Evolutionary conservation across 139 green algal genomes (phyloP).

Genomic region (Chlamydomonas eustigma): DNA sequence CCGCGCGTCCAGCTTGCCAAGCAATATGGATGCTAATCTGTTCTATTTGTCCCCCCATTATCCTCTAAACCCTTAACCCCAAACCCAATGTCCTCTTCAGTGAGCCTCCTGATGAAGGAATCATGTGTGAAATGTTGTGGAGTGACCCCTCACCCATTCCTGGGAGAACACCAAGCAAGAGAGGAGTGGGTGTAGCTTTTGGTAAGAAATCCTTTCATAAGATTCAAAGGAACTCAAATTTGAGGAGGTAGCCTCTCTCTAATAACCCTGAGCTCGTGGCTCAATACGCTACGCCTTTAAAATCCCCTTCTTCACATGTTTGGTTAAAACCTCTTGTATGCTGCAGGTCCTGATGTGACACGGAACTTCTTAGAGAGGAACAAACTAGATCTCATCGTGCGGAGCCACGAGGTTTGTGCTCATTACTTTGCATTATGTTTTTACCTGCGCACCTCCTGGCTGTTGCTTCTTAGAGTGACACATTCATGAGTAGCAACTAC

Average conservation of each 20-base stretch:
- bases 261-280: too few relatives aligned
- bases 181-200: conserved; percentile 85
- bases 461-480: too few relatives aligned
- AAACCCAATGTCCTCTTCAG: conserved; percentile 21
- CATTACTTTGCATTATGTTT: too few relatives aligned
- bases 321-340: conserved; percentile 11
- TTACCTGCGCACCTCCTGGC: too few relatives aligned
- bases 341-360: conserved; percentile 38
- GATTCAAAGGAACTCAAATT: too few relatives aligned
- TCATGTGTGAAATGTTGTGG: conserved; percentile 98
- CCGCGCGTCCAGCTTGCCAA: not conserved
- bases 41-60: not conserved
- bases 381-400: conserved; percentile 79
- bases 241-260: too few relatives aligned
- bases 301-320: too few relatives aligned
- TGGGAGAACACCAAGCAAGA: conserved; percentile 81
- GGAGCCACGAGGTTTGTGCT: conserved; percentile 72
- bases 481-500: too few relatives aligned
- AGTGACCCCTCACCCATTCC: conserved; percentile 74
- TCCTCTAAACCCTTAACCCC: not conserved
- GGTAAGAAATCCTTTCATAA: too few relatives aligned
- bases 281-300: too few relatives aligned
- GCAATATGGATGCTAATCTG: not conserved
- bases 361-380: conserved; percentile 83
- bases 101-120: conserved; percentile 91